Evolutionary conservation across 75 land plant species (phyloP).

Genomic region (Ceratopteris richardii): DNA sequence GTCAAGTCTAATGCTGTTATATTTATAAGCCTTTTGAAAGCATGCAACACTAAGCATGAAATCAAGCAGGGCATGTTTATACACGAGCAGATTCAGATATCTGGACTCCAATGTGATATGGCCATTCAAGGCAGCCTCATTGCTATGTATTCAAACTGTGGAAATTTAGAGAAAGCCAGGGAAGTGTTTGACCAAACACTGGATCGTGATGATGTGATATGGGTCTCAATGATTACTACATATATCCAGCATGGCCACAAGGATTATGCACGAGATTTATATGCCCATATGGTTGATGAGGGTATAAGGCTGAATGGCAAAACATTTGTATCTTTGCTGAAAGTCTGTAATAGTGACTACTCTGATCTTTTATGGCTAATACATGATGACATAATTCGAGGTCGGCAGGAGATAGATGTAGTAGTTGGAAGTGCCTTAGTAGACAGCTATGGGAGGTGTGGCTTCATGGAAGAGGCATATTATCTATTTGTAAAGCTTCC

Average conservation of each 20-base stretch:
- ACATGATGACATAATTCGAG: background rate
- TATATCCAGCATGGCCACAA: background rate
- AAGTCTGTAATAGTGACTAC: background rate
- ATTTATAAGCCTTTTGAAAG: slow-evolving; percentile 4
- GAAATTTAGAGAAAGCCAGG: slow-evolving; percentile 11
- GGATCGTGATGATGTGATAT: slow-evolving; percentile 2
- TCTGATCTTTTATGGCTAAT: background rate
- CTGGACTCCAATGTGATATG: slow-evolving; percentile 12
- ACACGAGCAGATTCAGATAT: background rate
- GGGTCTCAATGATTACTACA: background rate
- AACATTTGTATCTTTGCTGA: background rate
- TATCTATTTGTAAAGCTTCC: slow-evolving; percentile 7
- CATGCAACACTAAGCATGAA: background rate
- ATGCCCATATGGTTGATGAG: background rate
- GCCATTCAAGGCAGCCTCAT: slow-evolving; percentile 31
- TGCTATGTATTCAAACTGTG: slow-evolving; percentile 49
- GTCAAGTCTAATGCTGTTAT: background rate
- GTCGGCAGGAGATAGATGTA: background rate
- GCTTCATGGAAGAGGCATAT: background rate
- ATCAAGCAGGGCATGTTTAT: slow-evolving; percentile 1
- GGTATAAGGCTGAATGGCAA: background rate
- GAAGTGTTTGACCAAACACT: background rate
- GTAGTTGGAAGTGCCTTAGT: slow-evolving; percentile 8
- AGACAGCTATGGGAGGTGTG: slow-evolving; percentile 4
- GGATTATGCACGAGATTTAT: background rate